These are phyloP conservation scores for Colletotrichum higginsianum DNA, from an alignment of 2,329 filamentous ascomycete genomes.

Conservation along the genomic window DNA sequence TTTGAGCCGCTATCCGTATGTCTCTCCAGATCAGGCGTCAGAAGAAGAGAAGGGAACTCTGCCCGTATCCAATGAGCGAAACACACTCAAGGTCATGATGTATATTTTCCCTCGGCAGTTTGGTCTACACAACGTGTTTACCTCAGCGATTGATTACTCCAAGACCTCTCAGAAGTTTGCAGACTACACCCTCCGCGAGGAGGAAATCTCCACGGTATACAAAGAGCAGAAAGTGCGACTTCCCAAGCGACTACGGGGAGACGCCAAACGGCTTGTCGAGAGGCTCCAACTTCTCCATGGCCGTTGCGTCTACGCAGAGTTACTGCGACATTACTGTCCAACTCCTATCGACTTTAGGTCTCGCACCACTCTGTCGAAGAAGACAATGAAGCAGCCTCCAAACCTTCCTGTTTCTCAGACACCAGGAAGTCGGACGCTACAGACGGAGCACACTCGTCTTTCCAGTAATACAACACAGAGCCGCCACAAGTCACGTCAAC, in stretches of 20 bases:
- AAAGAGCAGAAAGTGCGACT: constrained; percentile 52
- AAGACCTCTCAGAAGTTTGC: constrained; percentile 82
- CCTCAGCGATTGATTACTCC: constrained; percentile 73
- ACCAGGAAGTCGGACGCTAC: not conserved
- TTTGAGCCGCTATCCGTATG: constrained; percentile 76
- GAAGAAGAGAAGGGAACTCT: not conserved
- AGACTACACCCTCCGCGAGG: constrained; percentile 88
- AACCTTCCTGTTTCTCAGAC: not conserved
- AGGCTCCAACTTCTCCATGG: constrained; percentile 79
- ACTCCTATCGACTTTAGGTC: constrained; percentile 47
- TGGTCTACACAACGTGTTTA: constrained; percentile 92
- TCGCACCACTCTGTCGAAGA: constrained; percentile 20
- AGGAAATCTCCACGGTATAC: constrained; percentile 75
- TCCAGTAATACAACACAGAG: not conserved
- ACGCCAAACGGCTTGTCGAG: constrained; percentile 70
- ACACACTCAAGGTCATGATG: constrained; percentile 83
- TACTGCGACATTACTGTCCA: constrained; percentile 88
- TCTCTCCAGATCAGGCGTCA: not conserved
- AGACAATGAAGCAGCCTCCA: constrained; percentile 7
- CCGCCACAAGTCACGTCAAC: constrained; percentile 7
- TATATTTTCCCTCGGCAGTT: constrained; percentile 96
- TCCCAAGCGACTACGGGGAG: constrained; percentile 80
- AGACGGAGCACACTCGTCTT: not conserved
- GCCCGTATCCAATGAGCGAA: constrained; percentile 55
- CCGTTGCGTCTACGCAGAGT: constrained; percentile 83